Evolutionary conservation across 257 asterid genomes (phyloP).

Genomic region (Marsdenia floribunda): DNA sequence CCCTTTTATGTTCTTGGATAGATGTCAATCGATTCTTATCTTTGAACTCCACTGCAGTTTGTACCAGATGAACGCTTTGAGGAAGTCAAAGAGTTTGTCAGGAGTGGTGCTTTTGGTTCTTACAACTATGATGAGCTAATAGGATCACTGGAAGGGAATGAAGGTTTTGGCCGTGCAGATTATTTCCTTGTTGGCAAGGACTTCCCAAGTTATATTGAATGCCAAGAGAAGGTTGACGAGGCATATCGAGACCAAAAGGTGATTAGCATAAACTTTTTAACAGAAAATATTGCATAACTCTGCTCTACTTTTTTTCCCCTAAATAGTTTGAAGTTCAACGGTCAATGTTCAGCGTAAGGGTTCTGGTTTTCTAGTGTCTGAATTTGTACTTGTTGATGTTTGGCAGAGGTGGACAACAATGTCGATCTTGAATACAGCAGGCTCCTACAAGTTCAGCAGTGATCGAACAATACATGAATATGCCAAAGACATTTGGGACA

Average conservation of each 20-base stretch:
- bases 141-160: slow-evolving; percentile 84
- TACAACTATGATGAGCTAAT: slow-evolving; percentile 48
- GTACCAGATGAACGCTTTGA: slow-evolving; percentile 63
- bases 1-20: slow-evolving; percentile 1
- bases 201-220: slow-evolving; percentile 78
- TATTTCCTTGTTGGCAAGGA: slow-evolving; percentile 92
- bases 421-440: slow-evolving; percentile 82
- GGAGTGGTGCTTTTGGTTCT: slow-evolving; percentile 67
- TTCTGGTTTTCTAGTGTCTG: slow-evolving; percentile 6
- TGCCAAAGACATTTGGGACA: slow-evolving; percentile 74
- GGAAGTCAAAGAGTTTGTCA: slow-evolving; percentile 59
- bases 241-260: slow-evolving; percentile 71
- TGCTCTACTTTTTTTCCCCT: neutral
- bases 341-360: neutral
- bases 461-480: slow-evolving; percentile 76
- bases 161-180: slow-evolving; percentile 75
- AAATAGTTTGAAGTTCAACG: neutral
- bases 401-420: slow-evolving; percentile 77
- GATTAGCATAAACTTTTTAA: neutral
- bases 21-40: neutral
- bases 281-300: neutral
- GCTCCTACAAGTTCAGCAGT: slow-evolving; percentile 82
- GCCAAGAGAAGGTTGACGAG: slow-evolving; percentile 82
- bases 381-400: slow-evolving; percentile 9
- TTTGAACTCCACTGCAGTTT: slow-evolving; percentile 41